Evolutionary conservation across 345 rosid genomes (phyloP).

Genomic region (Rhizophora mangle): DNA sequence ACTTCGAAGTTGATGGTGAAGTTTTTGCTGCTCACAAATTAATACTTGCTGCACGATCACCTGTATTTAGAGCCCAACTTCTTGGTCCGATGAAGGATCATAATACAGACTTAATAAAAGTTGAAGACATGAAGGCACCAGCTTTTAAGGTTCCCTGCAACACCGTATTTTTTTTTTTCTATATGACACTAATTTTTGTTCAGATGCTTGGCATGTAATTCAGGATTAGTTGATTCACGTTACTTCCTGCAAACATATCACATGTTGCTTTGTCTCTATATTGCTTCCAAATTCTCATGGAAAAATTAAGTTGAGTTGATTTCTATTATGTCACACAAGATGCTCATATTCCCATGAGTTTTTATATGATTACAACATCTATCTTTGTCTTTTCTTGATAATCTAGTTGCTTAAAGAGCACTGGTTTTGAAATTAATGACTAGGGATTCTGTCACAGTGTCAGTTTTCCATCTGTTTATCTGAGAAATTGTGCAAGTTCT

Average conservation of each 20-base stretch:
- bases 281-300: no score
- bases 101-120: constrained; percentile 42
- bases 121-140: constrained; percentile 64
- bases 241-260: no score
- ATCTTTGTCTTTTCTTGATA: no score
- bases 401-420: no score
- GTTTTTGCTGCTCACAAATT: constrained; percentile 61
- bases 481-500: no score
- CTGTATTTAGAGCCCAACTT: constrained; percentile 79
- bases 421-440: no score
- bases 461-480: no score
- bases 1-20: constrained; percentile 63
- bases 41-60: constrained; percentile 73
- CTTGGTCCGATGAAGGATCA: constrained; percentile 64
- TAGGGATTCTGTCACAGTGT: no score
- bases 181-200: background rate
- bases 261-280: background rate
- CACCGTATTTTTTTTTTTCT: background rate
- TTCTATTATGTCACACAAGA: no score
- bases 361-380: no score
- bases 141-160: constrained; percentile 54
- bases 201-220: background rate
- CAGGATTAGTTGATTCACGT: background rate
- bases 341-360: no score
- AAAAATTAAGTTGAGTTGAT: no score